These are phyloP conservation scores for Guyanaporus albipodus DNA, from an alignment of 768 basidiomycete species.

Conservation along the genomic window DNA sequence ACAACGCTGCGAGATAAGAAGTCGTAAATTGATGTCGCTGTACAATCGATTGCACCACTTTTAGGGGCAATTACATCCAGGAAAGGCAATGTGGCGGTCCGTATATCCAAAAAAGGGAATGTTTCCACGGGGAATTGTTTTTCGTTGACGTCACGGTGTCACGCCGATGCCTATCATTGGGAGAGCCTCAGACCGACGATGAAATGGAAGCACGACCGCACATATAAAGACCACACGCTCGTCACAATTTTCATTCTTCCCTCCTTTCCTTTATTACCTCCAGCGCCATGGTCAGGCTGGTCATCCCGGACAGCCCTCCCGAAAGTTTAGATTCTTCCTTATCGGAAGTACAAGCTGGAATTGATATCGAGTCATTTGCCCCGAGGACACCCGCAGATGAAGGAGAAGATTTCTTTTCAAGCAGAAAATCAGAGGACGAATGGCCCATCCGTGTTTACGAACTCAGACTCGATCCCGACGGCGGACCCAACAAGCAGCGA, in stretches of 20 bases:
- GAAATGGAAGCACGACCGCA: slow-evolving; percentile 11
- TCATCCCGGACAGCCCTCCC: not conserved
- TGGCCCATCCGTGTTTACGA: slow-evolving; percentile 79
- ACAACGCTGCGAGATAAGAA: too few relatives aligned
- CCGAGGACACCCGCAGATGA: slow-evolving; percentile 93
- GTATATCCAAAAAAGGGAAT: slow-evolving; percentile 1
- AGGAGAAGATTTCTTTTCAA: slow-evolving; percentile 83
- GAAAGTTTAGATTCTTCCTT: slow-evolving; percentile 14
- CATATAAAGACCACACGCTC: slow-evolving; percentile 12
- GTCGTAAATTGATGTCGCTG: too few relatives aligned
- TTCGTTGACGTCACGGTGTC: slow-evolving; percentile 22
- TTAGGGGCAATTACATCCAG: slow-evolving; percentile 1
- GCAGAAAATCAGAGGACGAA: slow-evolving; percentile 47
- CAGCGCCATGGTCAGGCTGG: slow-evolving; percentile 16
- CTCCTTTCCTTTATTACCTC: not conserved
- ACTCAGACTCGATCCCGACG: slow-evolving; percentile 82
- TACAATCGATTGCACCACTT: too few relatives aligned
- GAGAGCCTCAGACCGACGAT: not conserved
- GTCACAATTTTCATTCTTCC: not conserved
- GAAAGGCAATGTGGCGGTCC: not conserved
- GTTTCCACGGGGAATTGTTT: not conserved
- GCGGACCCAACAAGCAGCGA: slow-evolving; percentile 82
- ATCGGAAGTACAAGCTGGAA: slow-evolving; percentile 5
- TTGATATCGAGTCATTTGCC: slow-evolving; percentile 36
- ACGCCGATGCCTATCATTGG: not conserved